Evolutionary conservation across 148 eudicot genomes (phyloP), one percentile per base, ranked within the genome.

Genomic region (Silene uniflora): DNA sequence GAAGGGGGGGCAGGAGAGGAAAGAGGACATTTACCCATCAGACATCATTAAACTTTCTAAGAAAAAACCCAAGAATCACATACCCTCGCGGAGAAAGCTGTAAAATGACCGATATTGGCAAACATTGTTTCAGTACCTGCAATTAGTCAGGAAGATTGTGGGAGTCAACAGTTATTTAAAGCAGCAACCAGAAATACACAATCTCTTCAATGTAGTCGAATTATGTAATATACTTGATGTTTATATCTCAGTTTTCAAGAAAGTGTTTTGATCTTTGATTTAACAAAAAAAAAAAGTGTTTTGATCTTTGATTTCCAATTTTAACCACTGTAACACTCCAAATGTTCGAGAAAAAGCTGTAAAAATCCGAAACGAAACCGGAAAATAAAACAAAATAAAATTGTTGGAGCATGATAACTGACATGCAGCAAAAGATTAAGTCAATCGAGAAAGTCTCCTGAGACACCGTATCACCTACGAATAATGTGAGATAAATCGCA

Each of bases 61-160:
- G n/a, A n/a, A 18, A 5, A 65, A 47, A 27, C 23, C 16, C 70
- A 52, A 19, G 59, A 67, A 71, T 73, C 11, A 76, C 87, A 82
- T 87, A 93, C 98, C 88, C 89, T 82, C 75, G 91, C 83, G 32
- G 98, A 86, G 66, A 84, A 77, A 73, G 92, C 82, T 22, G 93
- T 88, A 77, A 95, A 95, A 83, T 89, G 97, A 83, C 99, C 99
- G 66, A 95, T 86, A 85, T 95, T 98, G 47, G 96, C 97, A 87
- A 92, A 92, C 97, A 92, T 95, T 24, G 99, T 92, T 87, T 95
- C 99, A 12, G 99, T 85, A 74, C 99, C 99, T 95, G 90, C 83
- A 78, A 69, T 65, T 71, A 78, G 69, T 73, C 80, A 75, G 29
- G 69, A 76, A 80, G 62, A 22, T 47, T 13, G 70, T 73, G 25